phyloP scores from a whole-genome alignment of 2,329 filamentous ascomycete genomes.

The Sclerotinia subarctica region DNA sequence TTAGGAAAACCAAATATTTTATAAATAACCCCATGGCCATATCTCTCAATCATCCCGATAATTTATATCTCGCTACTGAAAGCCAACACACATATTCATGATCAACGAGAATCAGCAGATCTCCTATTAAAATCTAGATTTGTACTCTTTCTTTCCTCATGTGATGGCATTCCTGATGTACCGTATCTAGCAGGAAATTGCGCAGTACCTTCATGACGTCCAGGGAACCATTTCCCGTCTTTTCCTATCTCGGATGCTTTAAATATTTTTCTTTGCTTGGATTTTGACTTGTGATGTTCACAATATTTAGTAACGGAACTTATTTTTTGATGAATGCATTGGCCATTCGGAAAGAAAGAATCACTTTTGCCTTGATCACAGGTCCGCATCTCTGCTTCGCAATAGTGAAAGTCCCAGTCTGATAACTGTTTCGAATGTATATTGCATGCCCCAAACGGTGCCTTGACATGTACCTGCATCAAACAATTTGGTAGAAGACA shows the following conservation, averaged over 20 bases:
- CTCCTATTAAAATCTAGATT: accelerated
- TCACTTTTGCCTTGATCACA: too few relatives aligned
- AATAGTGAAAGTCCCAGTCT: not conserved
- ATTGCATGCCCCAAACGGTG: not conserved
- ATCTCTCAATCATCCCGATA: not conserved
- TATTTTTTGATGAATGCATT: not conserved
- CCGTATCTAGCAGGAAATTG: not conserved
- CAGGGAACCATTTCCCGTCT: not conserved
- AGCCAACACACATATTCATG: too few relatives aligned
- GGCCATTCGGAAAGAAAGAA: not conserved
- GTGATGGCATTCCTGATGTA: accelerated
- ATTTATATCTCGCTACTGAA: not conserved
- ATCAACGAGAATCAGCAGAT: too few relatives aligned
- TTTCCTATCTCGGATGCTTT: not conserved
- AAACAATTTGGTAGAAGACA: not conserved
- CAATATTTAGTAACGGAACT: accelerated
- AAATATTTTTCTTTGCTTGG: too few relatives aligned
- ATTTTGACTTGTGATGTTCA: too few relatives aligned
- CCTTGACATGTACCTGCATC: not conserved
- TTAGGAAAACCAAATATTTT: not conserved
- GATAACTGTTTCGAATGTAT: not conserved
- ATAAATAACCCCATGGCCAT: too few relatives aligned
- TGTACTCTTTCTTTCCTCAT: accelerated
- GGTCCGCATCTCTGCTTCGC: not conserved
- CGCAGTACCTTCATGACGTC: not conserved